Conservation (phyloP, 139 green algal genomes). For the Monoraphidium neglectum region DNA sequence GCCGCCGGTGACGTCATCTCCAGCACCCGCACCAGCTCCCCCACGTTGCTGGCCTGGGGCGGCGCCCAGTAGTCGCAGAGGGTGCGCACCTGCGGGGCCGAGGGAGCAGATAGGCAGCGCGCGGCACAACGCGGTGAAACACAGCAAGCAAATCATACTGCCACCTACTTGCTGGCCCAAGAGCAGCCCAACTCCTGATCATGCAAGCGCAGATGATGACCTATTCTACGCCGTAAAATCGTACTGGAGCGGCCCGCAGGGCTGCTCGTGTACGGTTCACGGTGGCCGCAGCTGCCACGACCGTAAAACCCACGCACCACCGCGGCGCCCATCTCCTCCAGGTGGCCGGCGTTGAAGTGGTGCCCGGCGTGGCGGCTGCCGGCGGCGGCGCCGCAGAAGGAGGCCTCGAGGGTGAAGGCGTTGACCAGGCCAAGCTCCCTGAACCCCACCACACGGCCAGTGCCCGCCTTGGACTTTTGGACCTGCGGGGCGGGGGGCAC, state of each 20-base stretch:
- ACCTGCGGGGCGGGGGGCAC: conserved; percentile 24
- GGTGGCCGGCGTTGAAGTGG: conserved; percentile 53
- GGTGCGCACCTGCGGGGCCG: background rate
- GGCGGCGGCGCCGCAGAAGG: conserved; percentile 57
- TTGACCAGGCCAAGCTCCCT: conserved; percentile 72
- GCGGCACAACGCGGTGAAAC: too few species aligned
- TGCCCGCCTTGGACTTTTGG: conserved; percentile 70
- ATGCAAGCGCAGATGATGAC: too few species aligned
- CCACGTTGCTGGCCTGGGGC: conserved; percentile 9
- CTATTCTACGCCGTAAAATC: too few species aligned
- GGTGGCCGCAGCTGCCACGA: too few species aligned
- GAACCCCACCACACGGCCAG: conserved; percentile 70
- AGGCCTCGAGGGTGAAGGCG: conserved; percentile 74
- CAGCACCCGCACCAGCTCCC: conserved; percentile 19
- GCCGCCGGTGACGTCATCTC: background rate
- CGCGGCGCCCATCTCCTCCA: conserved; percentile 52
- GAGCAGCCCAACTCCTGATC: too few species aligned
- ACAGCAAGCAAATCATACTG: too few species aligned
- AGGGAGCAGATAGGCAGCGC: too few species aligned
- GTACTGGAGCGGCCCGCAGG: too few species aligned
- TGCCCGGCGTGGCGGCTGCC: conserved; percentile 36
- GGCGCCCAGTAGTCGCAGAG: conserved; percentile 64
- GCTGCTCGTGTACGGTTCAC: too few species aligned
- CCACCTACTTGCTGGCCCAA: too few species aligned
- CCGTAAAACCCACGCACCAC: conserved; percentile 23